Base-by-base conservation (phyloP, 1,284 basidiomycete genomes). In the Cystobasidium slooffiae region DNA sequence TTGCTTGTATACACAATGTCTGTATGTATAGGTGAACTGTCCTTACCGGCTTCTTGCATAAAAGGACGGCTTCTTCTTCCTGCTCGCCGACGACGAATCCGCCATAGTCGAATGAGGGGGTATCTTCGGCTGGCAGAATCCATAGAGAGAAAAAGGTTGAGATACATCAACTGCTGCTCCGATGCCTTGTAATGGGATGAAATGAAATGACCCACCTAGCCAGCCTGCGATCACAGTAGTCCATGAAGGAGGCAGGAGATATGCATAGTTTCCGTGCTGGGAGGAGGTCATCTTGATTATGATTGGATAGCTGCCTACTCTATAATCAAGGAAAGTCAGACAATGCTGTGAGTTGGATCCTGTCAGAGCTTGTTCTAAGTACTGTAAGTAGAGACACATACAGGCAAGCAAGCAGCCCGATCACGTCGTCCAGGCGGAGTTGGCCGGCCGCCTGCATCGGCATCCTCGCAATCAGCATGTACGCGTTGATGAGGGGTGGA, bases 71-170 rank as follows among this genome's bases (percentile, higher is more conserved):
- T 81, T 92, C 90, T 68, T 93, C 89, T 61, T 87, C 84, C 7
- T 87, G 90, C 80, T 98, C 95, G 20, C 97, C 97, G 14, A 99
- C 97, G 46, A 99, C 94, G 81, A 92, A 98, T 1, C 97, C 97
- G 47, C 92, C 96, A 81, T 94, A 98, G 84, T 99, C 96, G 80
- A 98, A 97, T 0, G 92, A 94, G 1, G 96, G 97, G 0, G 91
- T 93, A 82, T 99, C 96, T 83, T 99, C 96, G 16, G 88, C 88
- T 73, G n/a, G 14, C 10, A 31, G 31, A 52, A 58, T 18, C 22
- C 18, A 37, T 5, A 65, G 16, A 12, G 24, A 5, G 3, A 10
- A 22, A 6, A 39, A 46, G 47, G 12, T 31, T 53, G n/a, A 67
- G 47, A 18, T n/a, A 44, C 37, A 41, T n/a, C 47, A 22, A 22